These are phyloP conservation scores for Madurella mycetomatis DNA, from an alignment of 2,329 filamentous ascomycete genomes.

Conservation along the genomic window DNA sequence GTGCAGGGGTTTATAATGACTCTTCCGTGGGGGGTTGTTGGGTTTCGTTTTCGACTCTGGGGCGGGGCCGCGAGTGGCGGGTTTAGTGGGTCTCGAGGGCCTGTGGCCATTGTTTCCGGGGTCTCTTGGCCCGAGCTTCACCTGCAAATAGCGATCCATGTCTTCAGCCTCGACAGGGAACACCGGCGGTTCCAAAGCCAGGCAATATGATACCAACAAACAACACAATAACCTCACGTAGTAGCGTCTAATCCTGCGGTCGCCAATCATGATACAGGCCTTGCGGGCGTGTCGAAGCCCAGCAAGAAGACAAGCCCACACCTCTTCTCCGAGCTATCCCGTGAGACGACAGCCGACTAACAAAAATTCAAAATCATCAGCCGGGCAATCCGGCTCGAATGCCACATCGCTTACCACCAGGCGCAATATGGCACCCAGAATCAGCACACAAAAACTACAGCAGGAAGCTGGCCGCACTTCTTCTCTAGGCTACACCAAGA, in stretches of 20 bases:
- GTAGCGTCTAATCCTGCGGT: neutral
- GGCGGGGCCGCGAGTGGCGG: constrained; percentile 3
- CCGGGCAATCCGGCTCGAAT: too few species aligned
- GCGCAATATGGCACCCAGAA: too few species aligned
- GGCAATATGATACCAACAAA: neutral
- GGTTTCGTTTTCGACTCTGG: constrained; percentile 6
- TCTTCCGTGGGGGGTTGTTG: constrained; percentile 15
- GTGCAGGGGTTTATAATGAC: constrained; percentile 13
- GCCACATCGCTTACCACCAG: too few species aligned
- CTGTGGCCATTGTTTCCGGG: too few species aligned
- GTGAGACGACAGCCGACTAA: too few species aligned
- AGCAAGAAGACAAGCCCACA: neutral
- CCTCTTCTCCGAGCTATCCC: neutral
- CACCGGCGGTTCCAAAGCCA: neutral
- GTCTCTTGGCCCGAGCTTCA: neutral
- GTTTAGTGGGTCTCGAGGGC: neutral
- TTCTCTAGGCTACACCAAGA: too few species aligned
- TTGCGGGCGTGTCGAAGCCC: neutral
- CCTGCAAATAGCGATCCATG: neutral
- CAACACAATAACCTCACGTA: neutral
- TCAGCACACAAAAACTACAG: too few species aligned
- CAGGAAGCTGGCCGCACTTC: too few species aligned
- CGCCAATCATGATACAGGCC: neutral
- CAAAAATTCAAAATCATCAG: too few species aligned
- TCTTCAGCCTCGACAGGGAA: neutral